Base-by-base conservation (phyloP, 2,329 filamentous ascomycete species). In the Aureobasidium sp. region DNA sequence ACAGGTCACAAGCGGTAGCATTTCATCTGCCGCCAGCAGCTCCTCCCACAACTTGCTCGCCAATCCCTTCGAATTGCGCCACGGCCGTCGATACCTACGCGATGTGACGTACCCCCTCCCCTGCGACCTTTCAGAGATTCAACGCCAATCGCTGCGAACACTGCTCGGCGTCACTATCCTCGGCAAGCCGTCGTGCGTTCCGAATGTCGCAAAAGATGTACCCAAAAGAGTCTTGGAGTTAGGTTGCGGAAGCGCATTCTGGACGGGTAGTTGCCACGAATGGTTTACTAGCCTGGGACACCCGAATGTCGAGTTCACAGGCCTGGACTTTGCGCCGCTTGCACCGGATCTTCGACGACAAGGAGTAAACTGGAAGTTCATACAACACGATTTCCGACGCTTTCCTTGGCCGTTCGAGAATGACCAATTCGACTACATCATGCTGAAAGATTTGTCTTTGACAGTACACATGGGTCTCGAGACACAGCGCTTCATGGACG, bases 51-150 rank as follows among this genome's bases (percentile, higher is more conserved):
- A 45, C 37, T 22, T 65, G 7, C 55, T 63, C n/a, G 44, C 48
- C 31, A 62, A 65, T 27, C 65, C 65, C 2, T 88, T 92, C 69
- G 77, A 88, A 67, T 77, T 87, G 66, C 86, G 88, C 69, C 87
- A 94, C 77, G 90, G 90, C 58, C 88, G 91, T 63, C 88, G 88
- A 51, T 97, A 93, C 75, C 83, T 95, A 66, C 85, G 88, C 71
- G 90, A 96, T 70, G 78, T 89, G 34, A 77, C 84, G 8, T 97
- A 97, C 69, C 91, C 91, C n/a, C 80, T 97, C 2, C 93, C 93
- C 42, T 88, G 89, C 76, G 93, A 97, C 76, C 82, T 96, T 44
- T 80, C 87, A 44, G 92, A 97, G 76, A 83, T 96, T 53, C 91
- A 96, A 75, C 85, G 92, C 62, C 92, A 97, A 75, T 91, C 87